Conservation (phyloP, 306 rosid species). For the Cercis canadensis region DNA sequence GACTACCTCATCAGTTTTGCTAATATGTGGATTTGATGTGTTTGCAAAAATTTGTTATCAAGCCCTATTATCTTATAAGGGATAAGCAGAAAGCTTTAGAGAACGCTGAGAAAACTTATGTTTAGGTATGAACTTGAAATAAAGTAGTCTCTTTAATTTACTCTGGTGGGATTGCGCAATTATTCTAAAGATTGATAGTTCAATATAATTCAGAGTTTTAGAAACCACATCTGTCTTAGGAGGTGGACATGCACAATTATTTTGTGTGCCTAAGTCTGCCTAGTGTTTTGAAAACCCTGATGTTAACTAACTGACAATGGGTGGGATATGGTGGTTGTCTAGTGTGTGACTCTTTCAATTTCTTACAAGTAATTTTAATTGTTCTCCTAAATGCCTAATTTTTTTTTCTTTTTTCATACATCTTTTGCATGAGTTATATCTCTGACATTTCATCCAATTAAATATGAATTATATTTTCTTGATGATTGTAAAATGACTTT, state of each 20-base stretch:
- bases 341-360: too few relatives aligned
- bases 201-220: background rate
- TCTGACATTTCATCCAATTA: too few relatives aligned
- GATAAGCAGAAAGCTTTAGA: conserved; percentile 80
- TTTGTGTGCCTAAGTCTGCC: too few relatives aligned
- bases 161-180: background rate
- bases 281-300: too few relatives aligned
- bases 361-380: too few relatives aligned
- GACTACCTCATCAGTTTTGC: conserved; percentile 9
- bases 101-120: conserved; percentile 68
- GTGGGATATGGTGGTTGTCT: too few relatives aligned
- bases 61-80: conserved; percentile 81
- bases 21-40: conserved; percentile 33
- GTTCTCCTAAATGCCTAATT: too few relatives aligned
- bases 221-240: conserved; percentile 4
- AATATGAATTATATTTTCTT: too few relatives aligned
- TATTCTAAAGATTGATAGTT: background rate
- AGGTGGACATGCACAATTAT: background rate
- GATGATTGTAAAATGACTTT: too few relatives aligned
- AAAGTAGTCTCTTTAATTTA: background rate
- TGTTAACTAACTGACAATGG: too few relatives aligned
- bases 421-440: too few relatives aligned
- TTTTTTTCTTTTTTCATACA: too few relatives aligned
- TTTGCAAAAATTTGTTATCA: conserved; percentile 73
- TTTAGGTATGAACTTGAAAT: conserved; percentile 61